These are phyloP conservation scores for Cardiospermum halicacabum DNA, from an alignment of 345 rosid species.

Conservation along the genomic window DNA sequence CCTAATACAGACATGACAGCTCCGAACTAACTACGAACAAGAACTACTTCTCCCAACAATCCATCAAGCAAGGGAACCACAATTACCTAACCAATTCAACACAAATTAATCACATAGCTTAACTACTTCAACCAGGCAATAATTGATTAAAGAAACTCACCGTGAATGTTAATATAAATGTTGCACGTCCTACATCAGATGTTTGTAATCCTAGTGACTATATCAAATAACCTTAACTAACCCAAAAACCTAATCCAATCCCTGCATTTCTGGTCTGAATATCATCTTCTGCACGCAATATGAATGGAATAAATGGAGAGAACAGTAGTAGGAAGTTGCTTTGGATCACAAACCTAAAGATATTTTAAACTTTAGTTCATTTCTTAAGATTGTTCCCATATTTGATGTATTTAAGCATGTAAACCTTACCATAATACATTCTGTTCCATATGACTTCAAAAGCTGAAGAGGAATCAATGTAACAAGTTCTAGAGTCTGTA, in stretches of 20 bases:
- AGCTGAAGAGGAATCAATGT: slow-evolving; percentile 94
- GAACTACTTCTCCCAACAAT: slow-evolving; percentile 17
- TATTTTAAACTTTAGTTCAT: slow-evolving; percentile 12
- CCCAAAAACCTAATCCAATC: slow-evolving; percentile 24
- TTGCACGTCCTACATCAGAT: slow-evolving; percentile 27
- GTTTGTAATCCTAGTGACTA: slow-evolving; percentile 23
- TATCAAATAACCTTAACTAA: slow-evolving; percentile 21
- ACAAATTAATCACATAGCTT: no score
- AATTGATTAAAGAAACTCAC: no score
- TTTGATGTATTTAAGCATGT: slow-evolving; percentile 3
- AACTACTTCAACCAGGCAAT: no score
- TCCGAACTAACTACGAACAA: slow-evolving; percentile 27
- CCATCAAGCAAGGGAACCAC: slow-evolving; percentile 27
- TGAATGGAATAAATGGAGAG: slow-evolving; percentile 40
- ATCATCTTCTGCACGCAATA: slow-evolving; percentile 16
- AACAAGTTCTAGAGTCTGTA: slow-evolving; percentile 98
- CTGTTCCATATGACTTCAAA: slow-evolving; percentile 78
- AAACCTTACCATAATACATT: slow-evolving; percentile 76
- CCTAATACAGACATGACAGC: slow-evolving; percentile 20
- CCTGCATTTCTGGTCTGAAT: slow-evolving; percentile 20
- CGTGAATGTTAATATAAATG: slow-evolving; percentile 20
- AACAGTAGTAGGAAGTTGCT: slow-evolving; percentile 98
- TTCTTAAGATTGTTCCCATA: neutral
- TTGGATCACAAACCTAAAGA: slow-evolving; percentile 92
- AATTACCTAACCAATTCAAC: slow-evolving; percentile 16